Conservation (phyloP, 805 yeast species). For the Suhomyces pyralidae region DNA sequence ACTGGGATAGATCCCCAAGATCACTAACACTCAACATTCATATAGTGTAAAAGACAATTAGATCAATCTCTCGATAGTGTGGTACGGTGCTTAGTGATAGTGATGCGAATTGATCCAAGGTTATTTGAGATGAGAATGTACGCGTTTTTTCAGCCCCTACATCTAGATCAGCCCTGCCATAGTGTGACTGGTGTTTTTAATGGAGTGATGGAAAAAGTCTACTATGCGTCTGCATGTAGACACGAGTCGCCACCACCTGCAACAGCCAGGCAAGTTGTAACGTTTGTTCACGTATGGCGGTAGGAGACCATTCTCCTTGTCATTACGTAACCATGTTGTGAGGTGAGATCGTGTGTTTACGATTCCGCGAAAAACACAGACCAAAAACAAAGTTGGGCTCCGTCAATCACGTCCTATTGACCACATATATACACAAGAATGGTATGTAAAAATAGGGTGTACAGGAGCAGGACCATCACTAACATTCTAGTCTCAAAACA, state of each 20-base stretch:
- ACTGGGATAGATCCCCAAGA: slow-evolving; percentile 4
- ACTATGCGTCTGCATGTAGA: background rate
- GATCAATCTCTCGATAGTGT: no score
- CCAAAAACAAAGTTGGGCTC: background rate
- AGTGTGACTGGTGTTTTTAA: background rate
- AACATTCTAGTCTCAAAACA: slow-evolving; percentile 39
- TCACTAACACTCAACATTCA: background rate
- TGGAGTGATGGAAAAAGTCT: background rate
- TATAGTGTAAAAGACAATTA: background rate
- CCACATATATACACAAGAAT: background rate
- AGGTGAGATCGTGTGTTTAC: slow-evolving; percentile 1
- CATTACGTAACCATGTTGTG: background rate
- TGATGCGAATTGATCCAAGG: background rate
- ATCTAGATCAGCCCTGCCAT: background rate
- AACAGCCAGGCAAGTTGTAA: background rate
- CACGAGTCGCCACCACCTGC: background rate
- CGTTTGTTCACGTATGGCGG: background rate
- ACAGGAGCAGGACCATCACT: slow-evolving; percentile 9
- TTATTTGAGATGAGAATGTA: background rate
- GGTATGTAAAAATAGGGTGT: background rate
- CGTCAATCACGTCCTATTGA: slow-evolving; percentile 1
- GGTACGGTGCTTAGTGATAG: background rate
- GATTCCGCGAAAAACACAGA: background rate
- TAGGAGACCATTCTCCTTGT: background rate
- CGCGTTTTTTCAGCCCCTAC: background rate